A percentile compares a stretch with the other conserved stretches of the same genome.
Evolutionary conservation across 306 rosid genomes (phyloP).

Genomic region (Cucurbita ficifolia): DNA sequence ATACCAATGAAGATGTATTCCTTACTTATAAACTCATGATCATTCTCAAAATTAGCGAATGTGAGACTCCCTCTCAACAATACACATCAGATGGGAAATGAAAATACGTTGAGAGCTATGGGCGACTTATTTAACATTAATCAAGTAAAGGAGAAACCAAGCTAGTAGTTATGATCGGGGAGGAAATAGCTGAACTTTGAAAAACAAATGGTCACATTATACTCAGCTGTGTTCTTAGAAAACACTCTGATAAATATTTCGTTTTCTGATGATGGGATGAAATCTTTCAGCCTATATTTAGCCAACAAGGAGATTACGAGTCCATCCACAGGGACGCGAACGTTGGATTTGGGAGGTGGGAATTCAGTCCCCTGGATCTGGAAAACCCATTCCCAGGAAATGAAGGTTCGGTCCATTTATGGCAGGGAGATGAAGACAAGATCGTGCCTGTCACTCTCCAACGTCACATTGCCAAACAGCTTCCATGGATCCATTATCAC

Average conservation of each 20-base stretch:
- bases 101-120: neutral
- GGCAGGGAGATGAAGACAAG: constrained; percentile 78
- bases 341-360: constrained; percentile 72
- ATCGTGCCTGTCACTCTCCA: constrained; percentile 42
- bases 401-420: constrained; percentile 63
- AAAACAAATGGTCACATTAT: neutral
- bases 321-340: constrained; percentile 40
- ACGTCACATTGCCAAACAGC: constrained; percentile 41
- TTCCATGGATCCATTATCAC: constrained; percentile 79
- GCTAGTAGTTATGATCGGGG: neutral
- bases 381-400: constrained; percentile 60
- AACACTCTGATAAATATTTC: neutral
- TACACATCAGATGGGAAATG: neutral
- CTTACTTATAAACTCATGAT: no score
- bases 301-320: constrained; percentile 66
- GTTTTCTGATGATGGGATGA: constrained; percentile 4
- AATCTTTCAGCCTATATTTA: constrained; percentile 31
- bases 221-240: neutral
- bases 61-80: no score
- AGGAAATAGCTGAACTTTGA: neutral
- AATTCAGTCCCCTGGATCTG: constrained; percentile 53
- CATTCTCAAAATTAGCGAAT: no score
- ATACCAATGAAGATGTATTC: no score
- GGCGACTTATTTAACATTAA: neutral
- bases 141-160: neutral